Conservation (phyloP, 192 early-diverging fungal species). For the Backusella parvicylindrica region DNA sequence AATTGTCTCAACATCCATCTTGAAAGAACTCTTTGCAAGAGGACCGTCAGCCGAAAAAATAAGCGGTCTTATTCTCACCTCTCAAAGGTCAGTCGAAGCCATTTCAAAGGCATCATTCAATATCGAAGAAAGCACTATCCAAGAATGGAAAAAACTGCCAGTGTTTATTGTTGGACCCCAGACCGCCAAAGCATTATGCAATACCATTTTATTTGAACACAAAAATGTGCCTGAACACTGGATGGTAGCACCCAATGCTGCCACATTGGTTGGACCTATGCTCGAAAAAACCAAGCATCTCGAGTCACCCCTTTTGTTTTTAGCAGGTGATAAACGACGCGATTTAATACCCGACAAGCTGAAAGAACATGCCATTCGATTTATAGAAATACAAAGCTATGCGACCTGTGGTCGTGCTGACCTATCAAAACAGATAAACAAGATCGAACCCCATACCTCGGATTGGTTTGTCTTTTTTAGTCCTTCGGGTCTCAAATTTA, state of each 20-base stretch:
- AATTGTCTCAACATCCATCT: neutral
- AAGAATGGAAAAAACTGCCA: conserved; percentile 34
- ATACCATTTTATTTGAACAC: conserved; percentile 4
- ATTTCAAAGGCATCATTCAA: neutral
- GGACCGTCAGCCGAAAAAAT: conserved; percentile 17
- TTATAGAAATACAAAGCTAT: conserved; percentile 41
- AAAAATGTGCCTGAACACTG: conserved; percentile 1
- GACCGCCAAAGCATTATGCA: conserved; percentile 30
- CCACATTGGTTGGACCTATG: conserved; percentile 34
- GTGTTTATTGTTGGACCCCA: conserved; percentile 42
- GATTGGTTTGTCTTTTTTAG: conserved; percentile 60
- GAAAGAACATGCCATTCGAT: conserved; percentile 9
- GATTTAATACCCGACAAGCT: conserved; percentile 37
- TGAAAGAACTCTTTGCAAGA: conserved; percentile 14
- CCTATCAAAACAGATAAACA: conserved; percentile 16
- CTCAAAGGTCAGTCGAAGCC: conserved; percentile 42
- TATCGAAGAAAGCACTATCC: neutral
- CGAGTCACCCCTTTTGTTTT: conserved; percentile 32
- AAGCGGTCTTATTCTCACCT: conserved; percentile 37
- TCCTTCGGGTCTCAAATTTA: conserved; percentile 50
- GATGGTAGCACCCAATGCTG: conserved; percentile 37
- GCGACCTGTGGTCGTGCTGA: conserved; percentile 20
- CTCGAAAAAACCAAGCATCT: neutral
- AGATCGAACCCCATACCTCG: neutral
- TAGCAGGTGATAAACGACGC: conserved; percentile 51